phyloP scores from a whole-genome alignment of 148 eudicot species.

The Rhododendron griersonianum region DNA sequence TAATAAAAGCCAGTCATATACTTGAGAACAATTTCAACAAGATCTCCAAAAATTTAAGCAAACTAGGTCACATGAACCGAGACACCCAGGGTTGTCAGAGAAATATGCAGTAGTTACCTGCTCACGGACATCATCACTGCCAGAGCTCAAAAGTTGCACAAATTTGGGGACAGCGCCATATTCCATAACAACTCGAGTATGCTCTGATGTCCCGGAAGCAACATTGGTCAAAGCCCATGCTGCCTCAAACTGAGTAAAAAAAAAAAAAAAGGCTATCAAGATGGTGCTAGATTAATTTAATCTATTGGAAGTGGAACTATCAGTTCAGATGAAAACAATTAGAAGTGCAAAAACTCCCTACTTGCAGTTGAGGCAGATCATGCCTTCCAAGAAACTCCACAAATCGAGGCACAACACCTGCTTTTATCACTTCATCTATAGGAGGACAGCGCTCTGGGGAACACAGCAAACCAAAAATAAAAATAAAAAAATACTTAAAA shows the following conservation, averaged over 20 bases:
- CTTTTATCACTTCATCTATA: slow-evolving; percentile 80
- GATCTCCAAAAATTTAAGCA: background rate
- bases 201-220: slow-evolving; percentile 95
- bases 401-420: slow-evolving; percentile 84
- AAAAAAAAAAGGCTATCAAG: slow-evolving; percentile 7
- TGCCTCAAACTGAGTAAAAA: slow-evolving; percentile 70
- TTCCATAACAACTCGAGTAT: slow-evolving; percentile 82
- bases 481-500: background rate
- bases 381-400: slow-evolving; percentile 83
- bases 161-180: slow-evolving; percentile 83
- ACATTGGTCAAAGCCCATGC: slow-evolving; percentile 97
- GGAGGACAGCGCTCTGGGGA: slow-evolving; percentile 78
- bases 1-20: background rate
- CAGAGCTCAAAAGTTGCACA: slow-evolving; percentile 77
- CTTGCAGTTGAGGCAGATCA: slow-evolving; percentile 86
- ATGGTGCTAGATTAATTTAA: background rate
- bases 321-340: background rate
- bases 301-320: background rate
- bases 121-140: slow-evolving; percentile 91
- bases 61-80: background rate
- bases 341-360: slow-evolving; percentile 16
- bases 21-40: background rate
- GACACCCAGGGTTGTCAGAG: background rate
- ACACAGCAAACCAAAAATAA: slow-evolving; percentile 12
- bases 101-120: slow-evolving; percentile 44